Percentiles rank a stretch among this genome's conserved stretches.
These are phyloP conservation scores for Cystofilobasidium bisporidii DNA, from an alignment of 768 basidiomycete genomes.

Conservation along the genomic window DNA sequence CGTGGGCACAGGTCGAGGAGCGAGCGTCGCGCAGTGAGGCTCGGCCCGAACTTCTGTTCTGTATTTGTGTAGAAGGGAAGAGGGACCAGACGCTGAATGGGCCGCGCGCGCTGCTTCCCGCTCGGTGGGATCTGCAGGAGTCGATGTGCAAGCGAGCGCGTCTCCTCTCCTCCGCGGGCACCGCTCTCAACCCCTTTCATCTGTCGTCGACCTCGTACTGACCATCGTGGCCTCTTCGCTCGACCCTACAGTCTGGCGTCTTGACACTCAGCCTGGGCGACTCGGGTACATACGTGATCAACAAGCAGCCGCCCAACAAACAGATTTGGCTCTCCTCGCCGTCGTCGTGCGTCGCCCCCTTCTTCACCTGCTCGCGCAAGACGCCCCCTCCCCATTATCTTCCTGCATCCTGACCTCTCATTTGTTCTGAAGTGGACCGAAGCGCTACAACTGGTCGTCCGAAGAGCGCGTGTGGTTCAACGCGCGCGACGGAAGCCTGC, in stretches of 20 bases:
- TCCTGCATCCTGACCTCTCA: too few relatives aligned
- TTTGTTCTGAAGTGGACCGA: conserved; percentile 83
- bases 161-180: not conserved
- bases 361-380: not conserved
- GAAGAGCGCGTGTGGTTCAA: conserved; percentile 62
- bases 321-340: conserved; percentile 95
- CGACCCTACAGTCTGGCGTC: conserved; percentile 67
- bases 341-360: conserved; percentile 48
- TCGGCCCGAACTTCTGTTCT: too few relatives aligned
- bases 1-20: too few relatives aligned
- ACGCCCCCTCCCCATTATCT: too few relatives aligned
- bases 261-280: conserved; percentile 65
- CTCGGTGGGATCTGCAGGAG: not conserved
- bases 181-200: not conserved
- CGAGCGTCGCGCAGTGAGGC: too few relatives aligned
- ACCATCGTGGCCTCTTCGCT: not conserved
- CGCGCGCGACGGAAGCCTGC: conserved; percentile 47
- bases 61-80: too few relatives aligned
- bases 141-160: conserved; percentile 24
- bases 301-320: conserved; percentile 94
- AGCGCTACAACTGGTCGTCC: conserved; percentile 71
- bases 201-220: not conserved
- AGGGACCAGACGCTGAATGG: not conserved
- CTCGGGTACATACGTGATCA: conserved; percentile 82
- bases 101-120: not conserved